Conservation (phyloP, 1,284 basidiomycete species). For the Blastosporella zonata region DNA sequence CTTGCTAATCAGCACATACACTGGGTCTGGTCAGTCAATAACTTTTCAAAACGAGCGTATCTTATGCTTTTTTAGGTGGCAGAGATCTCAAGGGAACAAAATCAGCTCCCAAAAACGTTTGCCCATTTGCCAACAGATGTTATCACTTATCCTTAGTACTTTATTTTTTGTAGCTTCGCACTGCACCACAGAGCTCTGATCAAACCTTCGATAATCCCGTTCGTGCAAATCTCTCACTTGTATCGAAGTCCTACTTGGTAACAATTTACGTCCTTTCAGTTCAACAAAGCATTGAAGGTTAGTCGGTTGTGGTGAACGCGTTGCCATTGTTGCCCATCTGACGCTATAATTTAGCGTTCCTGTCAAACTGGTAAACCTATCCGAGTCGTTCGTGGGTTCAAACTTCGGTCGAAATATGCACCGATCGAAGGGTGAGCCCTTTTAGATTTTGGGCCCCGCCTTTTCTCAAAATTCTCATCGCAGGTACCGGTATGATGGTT, state of each 20-base stretch:
- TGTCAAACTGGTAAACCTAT: constrained; percentile 73
- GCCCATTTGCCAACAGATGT: constrained; percentile 18
- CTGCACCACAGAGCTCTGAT: constrained; percentile 77
- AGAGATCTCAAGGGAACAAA: constrained; percentile 80
- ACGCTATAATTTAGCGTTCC: constrained; percentile 46
- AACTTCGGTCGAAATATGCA: constrained; percentile 64
- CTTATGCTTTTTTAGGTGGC: constrained; percentile 48
- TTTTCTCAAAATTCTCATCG: constrained; percentile 1
- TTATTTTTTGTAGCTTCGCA: constrained; percentile 57
- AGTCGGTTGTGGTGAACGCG: constrained; percentile 4
- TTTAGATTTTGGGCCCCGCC: constrained; percentile 3
- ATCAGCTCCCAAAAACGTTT: constrained; percentile 71
- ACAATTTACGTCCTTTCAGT: constrained; percentile 24
- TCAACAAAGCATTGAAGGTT: constrained; percentile 67
- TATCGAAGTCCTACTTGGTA: neutral
- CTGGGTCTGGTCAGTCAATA: constrained; percentile 57
- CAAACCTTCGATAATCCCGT: constrained; percentile 71
- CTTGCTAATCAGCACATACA: constrained; percentile 61
- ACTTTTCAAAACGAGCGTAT: neutral
- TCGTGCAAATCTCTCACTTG: constrained; percentile 14
- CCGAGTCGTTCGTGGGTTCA: constrained; percentile 81
- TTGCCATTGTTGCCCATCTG: neutral
- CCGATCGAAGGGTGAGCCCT: constrained; percentile 62
- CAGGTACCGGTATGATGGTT: constrained; percentile 82
- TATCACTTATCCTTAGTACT: constrained; percentile 5